phyloP scores from a whole-genome alignment of 139 green algal species.

The Micromonas commoda region DNA sequence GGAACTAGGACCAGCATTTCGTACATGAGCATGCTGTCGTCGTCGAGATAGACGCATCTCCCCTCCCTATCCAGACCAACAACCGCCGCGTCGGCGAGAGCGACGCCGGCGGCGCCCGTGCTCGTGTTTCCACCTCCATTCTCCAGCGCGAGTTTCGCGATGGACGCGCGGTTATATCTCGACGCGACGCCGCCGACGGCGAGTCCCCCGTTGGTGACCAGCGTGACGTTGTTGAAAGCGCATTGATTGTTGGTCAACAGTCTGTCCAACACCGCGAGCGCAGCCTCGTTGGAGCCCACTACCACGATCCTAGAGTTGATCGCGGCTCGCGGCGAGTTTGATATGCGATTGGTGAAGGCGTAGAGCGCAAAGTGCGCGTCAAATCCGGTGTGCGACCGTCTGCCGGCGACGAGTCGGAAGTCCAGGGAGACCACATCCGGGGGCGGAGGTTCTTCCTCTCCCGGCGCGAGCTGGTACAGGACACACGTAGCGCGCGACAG shows the following conservation, averaged over 20 bases:
- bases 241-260: not conserved
- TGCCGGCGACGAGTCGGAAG: not conserved
- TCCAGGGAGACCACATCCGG: not conserved
- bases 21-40: not conserved
- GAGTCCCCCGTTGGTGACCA: not conserved
- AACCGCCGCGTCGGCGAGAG: not conserved
- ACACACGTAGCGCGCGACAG: not conserved
- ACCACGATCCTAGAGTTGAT: not conserved
- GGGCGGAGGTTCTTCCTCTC: not conserved
- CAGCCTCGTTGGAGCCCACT: not conserved
- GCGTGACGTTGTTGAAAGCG: not conserved
- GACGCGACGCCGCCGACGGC: not conserved
- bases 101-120: too few relatives aligned
- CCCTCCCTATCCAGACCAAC: not conserved
- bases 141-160: not conserved
- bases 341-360: not conserved
- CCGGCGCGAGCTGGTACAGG: not conserved
- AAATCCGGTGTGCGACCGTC: not conserved
- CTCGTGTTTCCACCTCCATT: not conserved
- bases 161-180: not conserved
- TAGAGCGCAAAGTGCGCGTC: not conserved
- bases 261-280: not conserved
- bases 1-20: not conserved
- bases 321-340: too few relatives aligned
- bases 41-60: not conserved